Evolutionary conservation across 768 basidiomycete genomes (phyloP).

Genomic region (Agrocybe praecox): DNA sequence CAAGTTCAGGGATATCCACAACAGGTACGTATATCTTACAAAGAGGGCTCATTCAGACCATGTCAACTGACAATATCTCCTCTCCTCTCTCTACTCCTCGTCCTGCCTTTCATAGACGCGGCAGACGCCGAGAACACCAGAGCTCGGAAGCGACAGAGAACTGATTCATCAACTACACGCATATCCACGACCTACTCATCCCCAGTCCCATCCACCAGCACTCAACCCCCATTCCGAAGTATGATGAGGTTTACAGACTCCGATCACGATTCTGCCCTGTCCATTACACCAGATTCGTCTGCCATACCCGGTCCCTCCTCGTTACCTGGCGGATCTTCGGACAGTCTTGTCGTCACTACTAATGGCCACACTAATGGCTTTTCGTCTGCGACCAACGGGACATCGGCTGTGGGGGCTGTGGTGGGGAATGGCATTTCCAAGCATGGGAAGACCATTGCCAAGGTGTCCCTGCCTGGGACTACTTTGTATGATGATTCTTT

Average conservation of each 20-base stretch:
- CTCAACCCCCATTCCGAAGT: constrained; percentile 28
- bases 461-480: constrained; percentile 71
- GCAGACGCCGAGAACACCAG: constrained; percentile 54
- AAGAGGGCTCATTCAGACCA: background rate
- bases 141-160: constrained; percentile 74
- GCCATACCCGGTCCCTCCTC: constrained; percentile 58
- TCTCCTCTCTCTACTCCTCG: constrained; percentile 9
- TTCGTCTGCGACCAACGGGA: constrained; percentile 36
- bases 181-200: constrained; percentile 28
- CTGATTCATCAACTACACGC: constrained; percentile 41
- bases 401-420: constrained; percentile 23
- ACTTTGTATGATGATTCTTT: constrained; percentile 77
- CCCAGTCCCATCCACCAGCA: constrained; percentile 34
- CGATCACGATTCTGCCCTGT: constrained; percentile 47
- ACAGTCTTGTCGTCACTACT: constrained; percentile 21
- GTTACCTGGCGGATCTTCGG: constrained; percentile 19
- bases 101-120: constrained; percentile 19
- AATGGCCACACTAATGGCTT: constrained; percentile 49
- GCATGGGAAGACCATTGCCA: constrained; percentile 53
- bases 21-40: constrained; percentile 32
- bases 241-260: constrained; percentile 57
- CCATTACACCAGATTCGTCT: constrained; percentile 44
- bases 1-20: constrained; percentile 32
- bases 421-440: constrained; percentile 55
- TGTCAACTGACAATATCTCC: constrained; percentile 10